Evolutionary conservation across 805 yeast genomes (phyloP).

Genomic region (Hanseniaspora clermontiae): DNA sequence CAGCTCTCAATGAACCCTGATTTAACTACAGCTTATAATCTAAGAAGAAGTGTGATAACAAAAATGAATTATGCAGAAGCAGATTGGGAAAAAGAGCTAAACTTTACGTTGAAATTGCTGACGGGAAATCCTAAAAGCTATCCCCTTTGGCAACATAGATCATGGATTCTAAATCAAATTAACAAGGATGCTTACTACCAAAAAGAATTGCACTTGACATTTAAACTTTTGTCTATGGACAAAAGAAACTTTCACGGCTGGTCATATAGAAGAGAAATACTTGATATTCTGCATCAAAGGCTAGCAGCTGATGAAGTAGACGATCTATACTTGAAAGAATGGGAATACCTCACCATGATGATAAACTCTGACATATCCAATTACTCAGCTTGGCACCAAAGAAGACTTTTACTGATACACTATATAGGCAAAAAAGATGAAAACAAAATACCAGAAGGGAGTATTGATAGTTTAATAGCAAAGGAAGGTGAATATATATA

Average conservation of each 20-base stretch:
- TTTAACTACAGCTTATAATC: slow-evolving; percentile 81
- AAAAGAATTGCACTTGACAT: slow-evolving; percentile 57
- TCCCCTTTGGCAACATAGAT: slow-evolving; percentile 92
- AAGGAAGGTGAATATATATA: slow-evolving; percentile 57
- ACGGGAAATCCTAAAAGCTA: slow-evolving; percentile 73
- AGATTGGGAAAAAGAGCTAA: slow-evolving; percentile 42
- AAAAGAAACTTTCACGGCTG: slow-evolving; percentile 89
- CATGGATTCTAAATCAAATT: slow-evolving; percentile 58
- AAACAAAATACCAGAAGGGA: slow-evolving; percentile 16
- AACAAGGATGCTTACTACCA: slow-evolving; percentile 42
- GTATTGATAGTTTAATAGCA: slow-evolving; percentile 29
- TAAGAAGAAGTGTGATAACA: slow-evolving; percentile 56
- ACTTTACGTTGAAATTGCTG: slow-evolving; percentile 46
- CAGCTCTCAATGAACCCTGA: slow-evolving; percentile 63
- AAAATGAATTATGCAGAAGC: slow-evolving; percentile 22
- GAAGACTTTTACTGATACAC: slow-evolving; percentile 54
- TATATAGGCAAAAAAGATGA: slow-evolving; percentile 25
- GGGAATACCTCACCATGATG: slow-evolving; percentile 62
- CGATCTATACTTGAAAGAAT: slow-evolving; percentile 39
- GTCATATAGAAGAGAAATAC: slow-evolving; percentile 74
- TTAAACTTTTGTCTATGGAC: slow-evolving; percentile 55
- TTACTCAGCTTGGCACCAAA: slow-evolving; percentile 91
- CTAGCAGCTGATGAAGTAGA: slow-evolving; percentile 21
- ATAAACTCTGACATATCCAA: slow-evolving; percentile 79
- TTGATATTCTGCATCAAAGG: slow-evolving; percentile 26